Evolutionary conservation across 495 filamentous ascomycete genomes (phyloP), one percentile per base, ranked within the genome.

Genomic region (Podospora appendiculata): DNA sequence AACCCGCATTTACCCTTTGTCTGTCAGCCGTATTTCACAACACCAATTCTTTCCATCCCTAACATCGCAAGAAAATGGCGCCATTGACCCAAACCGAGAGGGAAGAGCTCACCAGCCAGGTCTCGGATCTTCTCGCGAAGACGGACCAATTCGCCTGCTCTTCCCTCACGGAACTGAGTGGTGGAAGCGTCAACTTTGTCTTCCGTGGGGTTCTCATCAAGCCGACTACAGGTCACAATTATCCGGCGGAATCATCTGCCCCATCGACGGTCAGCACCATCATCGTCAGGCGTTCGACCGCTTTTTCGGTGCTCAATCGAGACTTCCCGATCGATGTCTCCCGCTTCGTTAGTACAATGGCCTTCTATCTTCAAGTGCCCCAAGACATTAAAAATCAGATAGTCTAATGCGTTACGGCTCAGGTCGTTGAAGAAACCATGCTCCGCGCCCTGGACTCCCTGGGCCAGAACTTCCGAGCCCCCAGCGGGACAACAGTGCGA

Each of bases 141-240:
- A 25, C 25, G 25, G 25, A 25, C 1, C 59, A 59, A 7, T 80
- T 75, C 54, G 68, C 68, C 19, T 80, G 77, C 55, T 66, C 71
- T 6, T 62, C 66, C 0, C 62, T 79, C n/a, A 63, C 47, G 0
- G 59, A 61, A 4, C 56, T 79, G 12, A 73, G 65, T 41, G 73
- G 73, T 11, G 77, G 79, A 32, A 76, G 70, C n/a, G 70, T 71
- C 50, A 80, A 82, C 54, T 82, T 77, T 53, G 68, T 79, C 17
- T 82, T 74, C 50, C 71, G 75, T 11, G 79, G 77, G 6, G 58
- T 44, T 41, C 62, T 74, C 8, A 32, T 53, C 1, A 53, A 57
- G 13, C 62, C 68, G 4, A 17, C 35, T 6, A 50, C 48, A 11
- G 33, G 41, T 4, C 13, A 2, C 25, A 33, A 34, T 43, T 10